Percentiles rank a stretch among this genome's conserved stretches.
Conservation (phyloP, 768 basidiomycete species). For the Chiua virens region DNA sequence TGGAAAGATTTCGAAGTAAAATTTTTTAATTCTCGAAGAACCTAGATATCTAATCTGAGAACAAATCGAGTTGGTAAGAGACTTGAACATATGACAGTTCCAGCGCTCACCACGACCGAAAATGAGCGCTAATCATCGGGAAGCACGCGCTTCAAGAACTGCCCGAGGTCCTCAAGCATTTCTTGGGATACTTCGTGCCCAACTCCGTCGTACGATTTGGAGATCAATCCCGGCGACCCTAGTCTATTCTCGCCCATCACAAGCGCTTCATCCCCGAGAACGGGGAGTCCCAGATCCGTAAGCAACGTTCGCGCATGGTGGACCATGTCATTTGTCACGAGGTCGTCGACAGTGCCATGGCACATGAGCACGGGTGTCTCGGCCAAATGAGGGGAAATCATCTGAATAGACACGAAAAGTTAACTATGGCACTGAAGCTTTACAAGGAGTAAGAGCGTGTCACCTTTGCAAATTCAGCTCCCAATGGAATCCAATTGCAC, state of each 20-base stretch:
- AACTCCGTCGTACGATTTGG: constrained; percentile 64
- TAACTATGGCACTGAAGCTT: neutral
- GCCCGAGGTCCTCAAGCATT: constrained; percentile 70
- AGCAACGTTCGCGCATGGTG: constrained; percentile 57
- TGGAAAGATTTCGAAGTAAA: too few species aligned
- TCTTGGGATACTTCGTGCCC: constrained; percentile 62
- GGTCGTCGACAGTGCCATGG: constrained; percentile 73
- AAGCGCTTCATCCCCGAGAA: constrained; percentile 34
- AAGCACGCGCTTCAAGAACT: constrained; percentile 65
- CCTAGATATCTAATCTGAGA: too few species aligned
- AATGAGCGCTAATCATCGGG: constrained; percentile 18
- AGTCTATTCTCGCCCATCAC: constrained; percentile 24
- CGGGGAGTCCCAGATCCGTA: constrained; percentile 51
- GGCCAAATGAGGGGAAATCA: constrained; percentile 58
- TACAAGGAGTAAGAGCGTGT: constrained; percentile 18
- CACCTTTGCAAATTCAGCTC: constrained; percentile 63
- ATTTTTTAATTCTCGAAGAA: too few species aligned
- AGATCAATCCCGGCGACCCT: constrained; percentile 53
- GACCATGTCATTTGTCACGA: constrained; percentile 61
- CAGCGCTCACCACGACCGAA: neutral
- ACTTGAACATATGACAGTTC: neutral
- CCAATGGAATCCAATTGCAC: constrained; percentile 80
- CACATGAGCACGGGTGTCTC: constrained; percentile 84
- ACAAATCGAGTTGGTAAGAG: too few species aligned
- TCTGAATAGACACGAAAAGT: constrained; percentile 38